Percentiles rank a stretch among this genome's conserved stretches.
Conservation (phyloP, 306 rosid genomes). For the Gleditsia sinensis region DNA sequence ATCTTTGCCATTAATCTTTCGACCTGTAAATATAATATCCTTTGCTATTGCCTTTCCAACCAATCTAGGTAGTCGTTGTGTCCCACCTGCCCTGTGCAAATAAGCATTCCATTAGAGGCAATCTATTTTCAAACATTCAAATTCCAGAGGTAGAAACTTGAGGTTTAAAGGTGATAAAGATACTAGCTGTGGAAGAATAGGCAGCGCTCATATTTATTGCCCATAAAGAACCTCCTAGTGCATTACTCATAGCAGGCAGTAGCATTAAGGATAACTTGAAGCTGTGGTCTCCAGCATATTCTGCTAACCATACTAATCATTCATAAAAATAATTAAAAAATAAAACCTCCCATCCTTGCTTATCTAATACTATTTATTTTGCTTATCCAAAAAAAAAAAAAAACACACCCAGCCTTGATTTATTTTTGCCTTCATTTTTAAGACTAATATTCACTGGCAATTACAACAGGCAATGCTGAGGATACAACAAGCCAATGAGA, state of each 20-base stretch:
- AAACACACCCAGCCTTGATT: neutral
- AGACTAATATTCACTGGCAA: slow-evolving; percentile 1
- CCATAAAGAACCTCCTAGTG: neutral
- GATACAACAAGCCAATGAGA: slow-evolving; percentile 11
- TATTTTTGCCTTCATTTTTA: neutral
- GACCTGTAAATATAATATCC: slow-evolving; percentile 86
- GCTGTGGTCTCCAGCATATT: neutral
- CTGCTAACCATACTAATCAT: neutral
- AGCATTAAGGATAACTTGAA: neutral
- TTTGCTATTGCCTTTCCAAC: slow-evolving; percentile 80
- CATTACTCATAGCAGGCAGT: neutral
- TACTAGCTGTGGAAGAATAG: neutral
- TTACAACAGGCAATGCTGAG: slow-evolving; percentile 4
- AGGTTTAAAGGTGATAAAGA: neutral
- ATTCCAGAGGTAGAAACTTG: neutral
- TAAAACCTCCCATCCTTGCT: neutral
- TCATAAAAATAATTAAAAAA: neutral
- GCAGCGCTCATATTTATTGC: slow-evolving; percentile 3
- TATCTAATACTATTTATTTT: no score
- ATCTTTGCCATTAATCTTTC: slow-evolving; percentile 65
- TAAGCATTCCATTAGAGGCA: slow-evolving; percentile 33
- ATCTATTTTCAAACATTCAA: slow-evolving; percentile 15
- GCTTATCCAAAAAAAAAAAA: no score
- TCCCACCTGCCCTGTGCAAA: slow-evolving; percentile 89
- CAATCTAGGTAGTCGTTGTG: slow-evolving; percentile 87